Evolutionary conservation across 495 filamentous ascomycete species (phyloP).

Genomic region (Niebla homalea): DNA sequence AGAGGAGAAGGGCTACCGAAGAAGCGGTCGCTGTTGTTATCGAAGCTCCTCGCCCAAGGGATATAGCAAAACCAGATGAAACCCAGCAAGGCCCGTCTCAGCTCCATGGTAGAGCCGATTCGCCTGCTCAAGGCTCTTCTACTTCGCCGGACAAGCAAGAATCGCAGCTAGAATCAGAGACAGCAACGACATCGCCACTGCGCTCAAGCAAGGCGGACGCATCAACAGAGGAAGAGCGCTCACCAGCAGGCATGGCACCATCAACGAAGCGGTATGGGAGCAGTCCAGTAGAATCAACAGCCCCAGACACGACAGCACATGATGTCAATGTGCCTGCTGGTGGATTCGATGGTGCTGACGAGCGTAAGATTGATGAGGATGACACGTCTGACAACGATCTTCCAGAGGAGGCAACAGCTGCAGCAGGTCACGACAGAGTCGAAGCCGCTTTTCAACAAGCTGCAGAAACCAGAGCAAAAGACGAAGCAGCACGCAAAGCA

Average conservation of each 20-base stretch:
- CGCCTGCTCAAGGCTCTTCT: neutral
- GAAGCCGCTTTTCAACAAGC: conserved; percentile 5
- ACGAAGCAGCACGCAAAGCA: conserved; percentile 26
- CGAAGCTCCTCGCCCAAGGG: neutral
- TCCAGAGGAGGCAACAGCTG: conserved; percentile 14
- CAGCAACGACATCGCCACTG: too few relatives aligned
- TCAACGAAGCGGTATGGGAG: too few relatives aligned
- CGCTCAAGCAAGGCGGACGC: too few relatives aligned
- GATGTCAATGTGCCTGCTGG: too few relatives aligned
- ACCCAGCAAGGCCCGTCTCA: neutral
- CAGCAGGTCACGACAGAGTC: conserved; percentile 8
- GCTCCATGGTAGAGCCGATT: conserved; percentile 1
- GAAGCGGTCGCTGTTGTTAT: too few relatives aligned
- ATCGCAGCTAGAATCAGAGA: too few relatives aligned
- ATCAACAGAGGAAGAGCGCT: too few relatives aligned
- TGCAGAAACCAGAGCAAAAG: conserved; percentile 18
- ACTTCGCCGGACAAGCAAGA: too few relatives aligned
- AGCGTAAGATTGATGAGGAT: neutral
- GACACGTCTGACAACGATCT: conserved; percentile 18
- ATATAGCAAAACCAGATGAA: neutral
- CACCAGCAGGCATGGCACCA: too few relatives aligned
- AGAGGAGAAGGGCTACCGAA: neutral
- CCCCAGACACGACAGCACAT: too few relatives aligned
- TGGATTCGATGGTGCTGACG: neutral
- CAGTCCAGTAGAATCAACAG: too few relatives aligned